phyloP scores from a whole-genome alignment of 108 stramenopile genomes.

The Pseudonitzschia pungens region DNA sequence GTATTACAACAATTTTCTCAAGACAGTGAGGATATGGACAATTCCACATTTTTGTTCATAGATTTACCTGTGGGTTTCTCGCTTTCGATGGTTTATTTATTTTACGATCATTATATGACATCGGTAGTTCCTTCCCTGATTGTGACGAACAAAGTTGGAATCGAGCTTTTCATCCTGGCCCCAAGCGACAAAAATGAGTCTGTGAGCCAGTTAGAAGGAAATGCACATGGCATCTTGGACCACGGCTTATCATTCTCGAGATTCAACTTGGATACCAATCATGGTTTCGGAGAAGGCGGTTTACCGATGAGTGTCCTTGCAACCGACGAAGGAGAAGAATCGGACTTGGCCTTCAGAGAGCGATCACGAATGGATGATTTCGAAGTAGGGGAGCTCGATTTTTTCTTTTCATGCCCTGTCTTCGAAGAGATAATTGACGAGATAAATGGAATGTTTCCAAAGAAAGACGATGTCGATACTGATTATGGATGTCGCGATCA shows the following conservation, averaged over 20 bases:
- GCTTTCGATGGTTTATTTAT: constrained; percentile 34
- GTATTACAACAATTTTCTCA: constrained; percentile 19
- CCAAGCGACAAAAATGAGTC: constrained; percentile 20
- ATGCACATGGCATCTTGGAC: neutral
- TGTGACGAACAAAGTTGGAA: constrained; percentile 41
- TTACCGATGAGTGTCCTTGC: constrained; percentile 37
- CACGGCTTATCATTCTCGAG: constrained; percentile 20
- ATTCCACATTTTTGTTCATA: constrained; percentile 22
- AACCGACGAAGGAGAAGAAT: constrained; percentile 22
- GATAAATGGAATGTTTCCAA: constrained; percentile 8
- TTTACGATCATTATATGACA: constrained; percentile 42
- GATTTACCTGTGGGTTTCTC: constrained; percentile 38
- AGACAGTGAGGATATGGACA: constrained; percentile 12
- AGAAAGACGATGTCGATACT: neutral
- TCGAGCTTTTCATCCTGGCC: constrained; percentile 37
- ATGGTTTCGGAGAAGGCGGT: constrained; percentile 45
- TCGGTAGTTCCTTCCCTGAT: constrained; percentile 23
- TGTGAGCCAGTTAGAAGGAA: constrained; percentile 9
- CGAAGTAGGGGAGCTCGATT: constrained; percentile 38
- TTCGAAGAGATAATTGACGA: constrained; percentile 39
- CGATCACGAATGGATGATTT: constrained; percentile 35
- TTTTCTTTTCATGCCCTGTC: constrained; percentile 39
- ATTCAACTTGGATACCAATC: constrained; percentile 38
- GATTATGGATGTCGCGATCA: neutral
- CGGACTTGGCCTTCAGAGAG: constrained; percentile 16